A percentile compares a stretch with the other conserved stretches of the same genome.
phyloP scores from a whole-genome alignment of 345 rosid genomes.

The Aegle marmelos region DNA sequence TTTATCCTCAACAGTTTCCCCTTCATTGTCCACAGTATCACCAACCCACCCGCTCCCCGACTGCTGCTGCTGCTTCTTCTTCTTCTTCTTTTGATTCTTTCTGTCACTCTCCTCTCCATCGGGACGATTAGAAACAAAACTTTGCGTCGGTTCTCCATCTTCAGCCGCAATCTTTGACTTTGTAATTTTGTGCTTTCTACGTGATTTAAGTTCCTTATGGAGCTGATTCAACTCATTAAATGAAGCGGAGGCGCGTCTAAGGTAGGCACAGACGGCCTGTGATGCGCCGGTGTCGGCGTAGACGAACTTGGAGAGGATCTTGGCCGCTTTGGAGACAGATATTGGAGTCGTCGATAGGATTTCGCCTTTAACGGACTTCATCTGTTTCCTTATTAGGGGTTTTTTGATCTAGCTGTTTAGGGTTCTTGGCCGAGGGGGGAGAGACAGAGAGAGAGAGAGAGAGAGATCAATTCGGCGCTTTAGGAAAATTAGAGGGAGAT shows the following conservation, averaged over 20 bases:
- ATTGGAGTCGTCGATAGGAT: slow-evolving; percentile 28
- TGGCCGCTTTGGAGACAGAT: slow-evolving; percentile 35
- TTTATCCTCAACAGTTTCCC: not conserved
- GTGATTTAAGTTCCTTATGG: slow-evolving; percentile 28
- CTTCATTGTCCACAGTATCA: slow-evolving; percentile 14
- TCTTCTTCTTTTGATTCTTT: not conserved
- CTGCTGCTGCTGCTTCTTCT: slow-evolving; percentile 6
- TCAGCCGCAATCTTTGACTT: not conserved
- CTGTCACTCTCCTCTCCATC: not conserved
- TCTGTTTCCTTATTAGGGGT: not conserved
- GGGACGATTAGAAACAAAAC: slow-evolving; percentile 1
- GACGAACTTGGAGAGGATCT: slow-evolving; percentile 40
- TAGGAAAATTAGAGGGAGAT: not conserved
- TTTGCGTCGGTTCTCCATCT: slow-evolving; percentile 10
- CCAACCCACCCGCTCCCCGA: slow-evolving; percentile 1
- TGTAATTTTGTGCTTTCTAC: slow-evolving; percentile 12
- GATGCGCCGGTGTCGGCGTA: slow-evolving; percentile 45
- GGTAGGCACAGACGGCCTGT: slow-evolving; percentile 47
- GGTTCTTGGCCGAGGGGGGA: no score
- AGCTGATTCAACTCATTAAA: slow-evolving; percentile 34
- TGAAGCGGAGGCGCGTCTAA: slow-evolving; percentile 40
- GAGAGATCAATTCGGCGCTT: not conserved
- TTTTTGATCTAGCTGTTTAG: no score
- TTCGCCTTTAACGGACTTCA: slow-evolving; percentile 43
- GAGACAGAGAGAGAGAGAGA: no score